A percentile compares a stretch with the other conserved stretches of the same genome.
Conservation (phyloP, 345 rosid species). For the Eucalyptus sideroxylon region DNA sequence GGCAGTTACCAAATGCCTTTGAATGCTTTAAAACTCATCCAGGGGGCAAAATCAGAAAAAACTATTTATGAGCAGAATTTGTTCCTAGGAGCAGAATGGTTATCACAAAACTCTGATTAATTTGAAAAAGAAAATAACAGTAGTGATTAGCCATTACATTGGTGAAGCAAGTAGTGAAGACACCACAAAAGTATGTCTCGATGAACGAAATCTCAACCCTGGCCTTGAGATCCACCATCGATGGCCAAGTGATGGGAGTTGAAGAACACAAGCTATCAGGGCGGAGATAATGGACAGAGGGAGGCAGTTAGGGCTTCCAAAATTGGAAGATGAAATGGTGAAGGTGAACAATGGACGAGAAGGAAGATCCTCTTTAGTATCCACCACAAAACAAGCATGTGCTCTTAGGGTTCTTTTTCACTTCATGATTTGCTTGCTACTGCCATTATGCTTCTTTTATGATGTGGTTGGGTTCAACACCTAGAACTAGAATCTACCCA, state of each 20-base stretch:
- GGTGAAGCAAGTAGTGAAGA: constrained; percentile 88
- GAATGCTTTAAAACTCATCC: no score
- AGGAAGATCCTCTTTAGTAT: neutral
- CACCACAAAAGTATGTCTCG: constrained; percentile 77
- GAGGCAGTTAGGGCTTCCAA: neutral
- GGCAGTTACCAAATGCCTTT: fast-evolving
- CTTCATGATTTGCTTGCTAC: neutral
- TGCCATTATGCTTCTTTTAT: neutral
- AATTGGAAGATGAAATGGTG: neutral
- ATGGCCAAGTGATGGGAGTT: neutral
- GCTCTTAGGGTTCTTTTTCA: neutral
- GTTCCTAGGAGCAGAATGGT: no score
- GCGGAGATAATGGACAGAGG: neutral
- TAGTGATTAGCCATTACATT: constrained; percentile 32
- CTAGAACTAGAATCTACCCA: no score
- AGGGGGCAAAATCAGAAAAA: no score
- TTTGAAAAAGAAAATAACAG: no score
- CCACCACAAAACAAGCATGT: neutral
- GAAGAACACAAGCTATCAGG: neutral
- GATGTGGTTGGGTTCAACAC: no score
- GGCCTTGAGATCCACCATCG: neutral
- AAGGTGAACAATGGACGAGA: neutral
- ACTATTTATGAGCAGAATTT: no score
- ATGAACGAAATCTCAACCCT: constrained; percentile 59
- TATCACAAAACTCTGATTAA: no score